Percentiles rank a stretch among this genome's conserved stretches.
Conservation (phyloP, 2,329 filamentous ascomycete genomes). For the Penicillium sp. region DNA sequence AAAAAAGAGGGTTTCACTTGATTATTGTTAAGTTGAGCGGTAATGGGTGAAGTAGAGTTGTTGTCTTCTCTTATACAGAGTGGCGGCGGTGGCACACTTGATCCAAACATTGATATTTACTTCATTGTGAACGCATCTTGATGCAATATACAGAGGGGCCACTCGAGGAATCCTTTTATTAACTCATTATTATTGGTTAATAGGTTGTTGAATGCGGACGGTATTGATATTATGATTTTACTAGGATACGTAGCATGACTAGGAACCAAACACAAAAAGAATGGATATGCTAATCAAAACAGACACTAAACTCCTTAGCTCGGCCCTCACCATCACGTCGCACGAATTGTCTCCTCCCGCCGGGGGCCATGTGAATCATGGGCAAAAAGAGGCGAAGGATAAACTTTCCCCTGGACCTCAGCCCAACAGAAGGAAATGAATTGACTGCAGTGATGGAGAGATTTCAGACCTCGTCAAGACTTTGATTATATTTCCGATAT, state of each 20-base stretch:
- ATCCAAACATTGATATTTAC: not conserved
- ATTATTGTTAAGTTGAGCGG: not conserved
- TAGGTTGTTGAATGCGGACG: not conserved
- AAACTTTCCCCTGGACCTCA: not conserved
- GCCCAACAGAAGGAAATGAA: not conserved
- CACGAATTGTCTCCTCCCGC: no score
- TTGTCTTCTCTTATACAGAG: constrained; percentile 2
- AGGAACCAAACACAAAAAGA: not conserved
- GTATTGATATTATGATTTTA: not conserved
- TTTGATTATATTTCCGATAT: not conserved
- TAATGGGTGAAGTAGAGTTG: not conserved
- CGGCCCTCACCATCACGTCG: no score
- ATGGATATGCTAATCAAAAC: no score
- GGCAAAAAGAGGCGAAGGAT: not conserved
- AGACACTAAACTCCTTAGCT: no score
- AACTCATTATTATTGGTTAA: no score
- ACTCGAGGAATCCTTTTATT: not conserved
- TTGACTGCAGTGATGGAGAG: not conserved
- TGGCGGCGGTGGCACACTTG: constrained; percentile 11
- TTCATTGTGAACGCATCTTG: constrained; percentile 8
- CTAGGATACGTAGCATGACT: no score
- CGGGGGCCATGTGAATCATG: no score
- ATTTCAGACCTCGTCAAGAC: not conserved
- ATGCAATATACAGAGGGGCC: not conserved
- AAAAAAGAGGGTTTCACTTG: not conserved